Evolutionary conservation across 163 green algal genomes (phyloP), one percentile per base, ranked within the genome.

Genomic region (Coccomyxa subellipsoidea): DNA sequence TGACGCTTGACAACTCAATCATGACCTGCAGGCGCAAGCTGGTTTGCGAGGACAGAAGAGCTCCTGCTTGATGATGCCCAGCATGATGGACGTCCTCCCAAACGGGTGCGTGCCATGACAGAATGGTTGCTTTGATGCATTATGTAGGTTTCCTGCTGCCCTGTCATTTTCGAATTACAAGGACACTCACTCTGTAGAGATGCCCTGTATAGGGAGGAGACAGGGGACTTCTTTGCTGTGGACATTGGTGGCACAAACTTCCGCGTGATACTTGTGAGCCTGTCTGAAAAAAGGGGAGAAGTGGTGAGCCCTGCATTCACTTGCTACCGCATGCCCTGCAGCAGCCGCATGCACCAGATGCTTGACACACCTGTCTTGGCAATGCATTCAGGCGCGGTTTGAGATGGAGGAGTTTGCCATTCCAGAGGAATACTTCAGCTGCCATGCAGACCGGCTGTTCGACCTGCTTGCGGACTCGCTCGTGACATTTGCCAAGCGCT

Each of bases 191-290:
- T 32, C 36, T 29, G 23, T 59, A n/a, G 37, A 32, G 34, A 38
- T 69, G 27, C 54, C 37, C 15, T 40, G 36, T 85, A 80, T 87
- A 92, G 92, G 29, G 53, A 90, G 7, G 93, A 97, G 81, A 83
- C 9, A 3, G 93, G 93, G 5, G 85, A 92, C 27, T 92, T 86
- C 82, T 96, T 90, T 84, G 91, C 92, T 25, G 86, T 97, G 40
- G 95, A 98, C 85, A 85, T 98, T 59, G 95, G 96, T 0, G 96
- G 96, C 71, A 99, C 95, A 38, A 99, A 98, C 88, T 94, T 98
- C 70, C 84, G 96, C 0, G 88, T 96, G 27, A 86, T 96, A 38
- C 89, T 93, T 77, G 88, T 95, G 1, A 76, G 79, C 7, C 86
- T 97, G 27, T 85, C 84, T 0, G 79, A 90, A 4, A 84, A 87